Evolutionary conservation across 495 filamentous ascomycete genomes (phyloP).

Genomic region (Penicillium atrosanguineum): DNA sequence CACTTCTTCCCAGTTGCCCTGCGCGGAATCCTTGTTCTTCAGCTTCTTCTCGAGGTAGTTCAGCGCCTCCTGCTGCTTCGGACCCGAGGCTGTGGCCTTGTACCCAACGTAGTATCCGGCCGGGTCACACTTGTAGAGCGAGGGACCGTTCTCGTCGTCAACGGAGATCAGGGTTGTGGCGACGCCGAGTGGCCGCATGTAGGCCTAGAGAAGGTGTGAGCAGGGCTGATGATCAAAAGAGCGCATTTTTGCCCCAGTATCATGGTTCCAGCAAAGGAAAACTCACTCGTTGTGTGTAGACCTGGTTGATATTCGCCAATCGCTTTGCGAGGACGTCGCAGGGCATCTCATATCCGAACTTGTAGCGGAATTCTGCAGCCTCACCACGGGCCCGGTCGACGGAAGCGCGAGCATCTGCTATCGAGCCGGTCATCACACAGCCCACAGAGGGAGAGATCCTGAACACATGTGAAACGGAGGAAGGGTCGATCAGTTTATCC

Average conservation of each 20-base stretch:
- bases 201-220: conserved; percentile 58
- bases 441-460: conserved; percentile 93
- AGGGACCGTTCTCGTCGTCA: conserved; percentile 89
- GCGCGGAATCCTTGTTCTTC: conserved; percentile 96
- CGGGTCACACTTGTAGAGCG: conserved; percentile 97
- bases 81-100: conserved; percentile 95
- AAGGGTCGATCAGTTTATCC: conserved; percentile 98
- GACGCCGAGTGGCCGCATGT: conserved; percentile 96
- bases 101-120: conserved; percentile 97
- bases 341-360: conserved; percentile 99
- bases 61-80: conserved; percentile 96
- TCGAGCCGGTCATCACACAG: conserved; percentile 97
- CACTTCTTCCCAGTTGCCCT: conserved; percentile 94
- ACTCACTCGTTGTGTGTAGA: conserved; percentile 93
- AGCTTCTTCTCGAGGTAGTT: conserved; percentile 99
- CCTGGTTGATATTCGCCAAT: conserved; percentile 97
- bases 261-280: conserved; percentile 1
- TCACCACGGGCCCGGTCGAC: conserved; percentile 90
- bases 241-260: background rate
- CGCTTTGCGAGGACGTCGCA: conserved; percentile 95
- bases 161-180: conserved; percentile 91
- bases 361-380: conserved; percentile 97
- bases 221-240: conserved; percentile 1
- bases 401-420: conserved; percentile 91
- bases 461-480: conserved; percentile 97